A percentile compares a stretch with the other conserved stretches of the same genome.
Evolutionary conservation across 2,329 filamentous ascomycete species (phyloP).

Genomic region (Dryadomyces quercus-mongolicae): DNA sequence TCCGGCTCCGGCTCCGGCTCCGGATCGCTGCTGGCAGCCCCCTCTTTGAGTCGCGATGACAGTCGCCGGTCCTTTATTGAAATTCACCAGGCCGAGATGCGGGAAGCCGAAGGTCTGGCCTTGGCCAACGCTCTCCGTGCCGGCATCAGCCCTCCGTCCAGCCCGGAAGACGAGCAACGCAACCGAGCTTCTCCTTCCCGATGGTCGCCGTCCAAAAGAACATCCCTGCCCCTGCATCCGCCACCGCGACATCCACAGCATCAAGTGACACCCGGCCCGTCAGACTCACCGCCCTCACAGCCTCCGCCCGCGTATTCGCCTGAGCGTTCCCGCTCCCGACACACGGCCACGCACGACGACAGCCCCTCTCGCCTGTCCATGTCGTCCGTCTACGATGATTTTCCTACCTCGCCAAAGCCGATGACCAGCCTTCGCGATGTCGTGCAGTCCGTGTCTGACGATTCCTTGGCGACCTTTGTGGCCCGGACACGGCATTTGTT

Average conservation of each 20-base stretch:
- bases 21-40: constrained; percentile 17
- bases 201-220: constrained; percentile 17
- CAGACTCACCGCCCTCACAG: constrained; percentile 15
- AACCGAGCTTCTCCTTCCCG: background rate
- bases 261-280: constrained; percentile 20
- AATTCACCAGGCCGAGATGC: constrained; percentile 46
- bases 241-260: constrained; percentile 10
- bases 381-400: background rate
- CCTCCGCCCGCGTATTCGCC: background rate
- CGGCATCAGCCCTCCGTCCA: constrained; percentile 17
- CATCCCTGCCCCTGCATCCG: constrained; percentile 25
- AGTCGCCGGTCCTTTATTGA: constrained; percentile 46
- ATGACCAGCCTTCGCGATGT: constrained; percentile 28
- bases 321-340: constrained; percentile 8
- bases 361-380: background rate
- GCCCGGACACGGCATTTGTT: constrained; percentile 60
- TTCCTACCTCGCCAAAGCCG: background rate
- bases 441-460: constrained; percentile 38
- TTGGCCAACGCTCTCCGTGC: constrained; percentile 37
- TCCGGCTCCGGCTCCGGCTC: constrained; percentile 16
- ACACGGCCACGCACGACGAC: background rate
- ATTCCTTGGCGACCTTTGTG: constrained; percentile 59
- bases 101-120: constrained; percentile 45
- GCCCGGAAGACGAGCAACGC: constrained; percentile 11
- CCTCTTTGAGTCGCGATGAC: constrained; percentile 31